Base-by-base conservation (phyloP, 2,329 filamentous ascomycete species). In the Diaporthe sp. region DNA sequence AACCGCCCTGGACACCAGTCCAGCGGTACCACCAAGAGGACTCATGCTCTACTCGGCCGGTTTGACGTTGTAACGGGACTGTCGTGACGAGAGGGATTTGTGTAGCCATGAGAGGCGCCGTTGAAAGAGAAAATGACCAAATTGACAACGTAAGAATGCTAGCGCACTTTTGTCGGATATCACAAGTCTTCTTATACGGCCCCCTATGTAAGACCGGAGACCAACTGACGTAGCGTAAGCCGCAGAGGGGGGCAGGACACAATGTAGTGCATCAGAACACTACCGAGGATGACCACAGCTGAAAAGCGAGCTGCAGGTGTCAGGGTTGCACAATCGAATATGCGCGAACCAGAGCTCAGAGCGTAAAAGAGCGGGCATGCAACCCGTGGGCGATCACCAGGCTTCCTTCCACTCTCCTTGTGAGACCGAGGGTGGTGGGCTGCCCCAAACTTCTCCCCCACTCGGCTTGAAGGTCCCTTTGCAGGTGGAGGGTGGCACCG, bases 181-280 rank as follows among this genome's bases (percentile, higher is more conserved):
- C 44, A 71, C 69, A 63, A 47, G 58, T n/a, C 44, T 22, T 53
- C 53, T 50, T 71, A 63, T 71, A 47, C 39, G 39, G 42, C 7
- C 27, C 30, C 13, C 42, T 10, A n/a, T 19, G 30, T 61, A 30
- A 35, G 12, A 47, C 61, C 30, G 13, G 30, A 35, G 22, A 15
- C 30, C 47, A 25, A n/a, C 69, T 71, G 56, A 71, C 69, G 69
- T 71, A 63, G 42, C 35, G 56, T 63, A 71, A 71, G 69, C 69
- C 44, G 1, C 69, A 50, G 50, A 10, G 35, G 44, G 44, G 44
- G 13, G 35, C n/a, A 32, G n/a, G 12, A 71, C 8, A 50, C 15
- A n/a, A n/a, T 61, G 15, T n/a, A 61, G 25, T 39, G 68, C 55
- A 50, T 25, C 44, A 59, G 51, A 61, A 27, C 42, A 53, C 56